These are phyloP conservation scores for Colletotrichum lini DNA, from an alignment of 2,329 filamentous ascomycete species.

Conservation along the genomic window DNA sequence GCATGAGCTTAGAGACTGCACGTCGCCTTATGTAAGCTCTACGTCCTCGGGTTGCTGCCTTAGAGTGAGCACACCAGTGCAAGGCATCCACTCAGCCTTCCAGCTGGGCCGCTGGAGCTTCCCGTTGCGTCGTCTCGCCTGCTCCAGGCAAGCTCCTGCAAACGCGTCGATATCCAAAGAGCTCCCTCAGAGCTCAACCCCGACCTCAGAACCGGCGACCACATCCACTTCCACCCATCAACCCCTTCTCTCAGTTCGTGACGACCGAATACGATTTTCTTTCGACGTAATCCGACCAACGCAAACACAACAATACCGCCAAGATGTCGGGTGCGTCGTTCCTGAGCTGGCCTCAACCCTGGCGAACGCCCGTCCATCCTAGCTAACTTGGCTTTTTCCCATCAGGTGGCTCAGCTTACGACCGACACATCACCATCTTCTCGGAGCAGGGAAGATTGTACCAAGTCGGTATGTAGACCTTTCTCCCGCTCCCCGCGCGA, in stretches of 20 bases:
- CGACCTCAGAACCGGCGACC: constrained; percentile 39
- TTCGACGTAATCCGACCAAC: constrained; percentile 13
- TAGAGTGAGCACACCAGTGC: constrained; percentile 46
- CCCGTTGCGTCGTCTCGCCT: constrained; percentile 42
- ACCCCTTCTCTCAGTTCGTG: constrained; percentile 30
- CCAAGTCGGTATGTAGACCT: constrained; percentile 89
- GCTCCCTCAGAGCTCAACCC: constrained; percentile 43
- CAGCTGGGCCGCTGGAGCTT: constrained; percentile 47
- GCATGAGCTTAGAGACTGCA: not conserved
- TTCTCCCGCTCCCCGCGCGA: constrained; percentile 2
- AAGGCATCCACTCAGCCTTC: constrained; percentile 54
- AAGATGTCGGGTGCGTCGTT: constrained; percentile 66
- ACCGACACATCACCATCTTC: constrained; percentile 99
- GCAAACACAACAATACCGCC: constrained; percentile 45
- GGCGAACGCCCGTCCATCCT: constrained; percentile 13
- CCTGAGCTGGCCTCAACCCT: constrained; percentile 37
- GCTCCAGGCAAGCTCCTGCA: constrained; percentile 65
- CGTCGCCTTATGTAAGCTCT: constrained; percentile 31
- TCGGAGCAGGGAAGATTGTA: constrained; percentile 98
- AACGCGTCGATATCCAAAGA: constrained; percentile 55
- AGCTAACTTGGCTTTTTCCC: constrained; percentile 48
- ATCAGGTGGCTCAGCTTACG: constrained; percentile 88
- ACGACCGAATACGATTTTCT: constrained; percentile 45
- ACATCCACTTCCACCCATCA: constrained; percentile 46
- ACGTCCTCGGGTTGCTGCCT: constrained; percentile 47